Base-by-base conservation (phyloP, 805 yeast genomes). In the Lachancea cidri region DNA sequence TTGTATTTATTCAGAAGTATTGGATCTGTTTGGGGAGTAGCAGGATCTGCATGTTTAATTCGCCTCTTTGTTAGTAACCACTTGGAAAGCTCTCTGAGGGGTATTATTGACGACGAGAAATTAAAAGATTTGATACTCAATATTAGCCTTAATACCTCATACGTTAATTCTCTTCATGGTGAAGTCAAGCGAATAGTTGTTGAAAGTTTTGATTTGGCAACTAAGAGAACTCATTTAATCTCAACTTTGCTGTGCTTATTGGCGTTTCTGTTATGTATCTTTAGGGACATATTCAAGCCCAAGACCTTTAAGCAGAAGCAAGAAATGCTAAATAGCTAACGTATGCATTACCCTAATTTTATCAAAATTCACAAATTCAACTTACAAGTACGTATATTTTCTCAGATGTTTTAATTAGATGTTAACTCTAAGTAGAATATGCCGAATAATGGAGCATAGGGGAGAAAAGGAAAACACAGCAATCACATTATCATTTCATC, bases 1-100 rank as follows among this genome's bases (percentile, higher is more conserved):
- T 58, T 65, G 4, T 65, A 65, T 41, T 52, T 67, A 25, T 55
- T 64, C 54, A 53, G 72, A 45, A 65, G 68, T 43, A 54, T 67
- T 25, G 71, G 71, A 5, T 66, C 68, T 3, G 69, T 66, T 1
- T 66, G 69, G 67, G 71, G 71, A 6, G 70, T 66, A 17, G 58
- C 68, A 4, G 38, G 49, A 29, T 44, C 52, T 13, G 41, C 54
- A 7, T 43, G 45, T 6, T 36, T 50, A 9, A 41, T 46, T 8
- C 54, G 46, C 32, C 16, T 39, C n/a, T 38, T 22, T 14, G 46
- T 47, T 22, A 33, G 43, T 13, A 41, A 35, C 18, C 33, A 35
- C 15, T n/a, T 45, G 19, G 41, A 36, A 15, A 15, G 17, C 7
- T 25, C 29, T 14, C 30, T 50, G 19, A 32, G 41, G 25, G 50